Evolutionary conservation across 129 eudicot species (phyloP), one percentile per base, ranked within the genome.

Genomic region (Chrysanthemum lavandulifolium): DNA sequence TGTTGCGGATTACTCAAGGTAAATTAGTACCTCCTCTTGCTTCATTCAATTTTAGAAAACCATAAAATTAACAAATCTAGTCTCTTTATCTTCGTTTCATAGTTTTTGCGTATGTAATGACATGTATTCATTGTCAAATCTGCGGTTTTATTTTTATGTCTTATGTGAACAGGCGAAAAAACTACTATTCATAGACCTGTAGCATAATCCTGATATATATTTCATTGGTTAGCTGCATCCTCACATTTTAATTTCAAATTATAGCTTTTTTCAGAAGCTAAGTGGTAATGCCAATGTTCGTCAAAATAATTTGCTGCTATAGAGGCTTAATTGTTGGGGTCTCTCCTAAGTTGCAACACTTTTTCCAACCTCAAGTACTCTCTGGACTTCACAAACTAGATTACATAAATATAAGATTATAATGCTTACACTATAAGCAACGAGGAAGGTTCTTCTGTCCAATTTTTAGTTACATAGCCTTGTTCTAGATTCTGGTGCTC

Each of bases 1-100:
- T 82, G 52, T 59, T 82, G 70, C 81, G 59, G 33, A 63, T 71
- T 51, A 74, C 78, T 55, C 85, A 73, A 62, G 97, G 97, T 92
- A 84, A 36, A 67, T 2, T 1, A 50, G 52, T 23, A 58, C 31
- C 51, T 72, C 6, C 45, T 50, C 59, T 10, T 29, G 66, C 52
- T n/a, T 53, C 68, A 61, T 69, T 36, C 67, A n/a, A 43, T 13
- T 55, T 55, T 60, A 54, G 19, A 55, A 45, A 47, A 31, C 15
- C 45, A 16, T 59, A 21, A 36, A 58, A 45, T 23, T 58, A 16
- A 55, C 54, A 56, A 18, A 70, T 31, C 14, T 48, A 58, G 69
- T 50, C 53, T 49, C 73, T 51, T 13, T 57, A 4, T 69, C n/a
- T 48, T 50, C 4, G 62, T 15, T 57, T 57, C 27, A 1, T 57